Conservation (phyloP, 805 yeast genomes). For the Clavispora phyllophila region DNA sequence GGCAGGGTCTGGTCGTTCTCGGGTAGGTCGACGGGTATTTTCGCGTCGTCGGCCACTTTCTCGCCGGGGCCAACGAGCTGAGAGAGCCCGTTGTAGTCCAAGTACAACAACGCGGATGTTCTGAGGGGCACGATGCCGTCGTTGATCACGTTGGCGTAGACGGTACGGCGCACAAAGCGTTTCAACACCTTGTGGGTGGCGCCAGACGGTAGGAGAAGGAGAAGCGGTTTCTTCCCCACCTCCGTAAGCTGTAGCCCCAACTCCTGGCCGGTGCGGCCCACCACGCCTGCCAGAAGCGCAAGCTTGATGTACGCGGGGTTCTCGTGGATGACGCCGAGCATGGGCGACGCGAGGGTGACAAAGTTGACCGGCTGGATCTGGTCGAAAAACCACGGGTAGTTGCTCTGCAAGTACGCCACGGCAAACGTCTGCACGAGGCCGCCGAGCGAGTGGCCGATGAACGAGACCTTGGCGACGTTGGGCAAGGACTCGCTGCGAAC, state of each 20-base stretch:
- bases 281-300: conserved; percentile 79
- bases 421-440: conserved; percentile 92
- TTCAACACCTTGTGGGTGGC: conserved; percentile 64
- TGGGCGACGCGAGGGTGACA: conserved; percentile 80
- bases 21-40: conserved; percentile 18
- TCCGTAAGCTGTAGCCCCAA: conserved; percentile 56
- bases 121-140: conserved; percentile 96
- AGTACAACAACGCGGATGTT: conserved; percentile 77
- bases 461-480: conserved; percentile 62
- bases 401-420: conserved; percentile 66
- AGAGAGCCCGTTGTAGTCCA: conserved; percentile 72
- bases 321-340: conserved; percentile 82
- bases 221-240: conserved; percentile 48
- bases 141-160: conserved; percentile 84
- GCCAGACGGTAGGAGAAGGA: conserved; percentile 70
- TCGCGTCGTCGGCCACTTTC: background rate
- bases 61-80: background rate
- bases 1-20: conserved; percentile 17
- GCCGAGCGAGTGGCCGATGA: conserved; percentile 90
- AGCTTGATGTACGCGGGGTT: conserved; percentile 81
- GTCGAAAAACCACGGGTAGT: conserved; percentile 66
- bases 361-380: conserved; percentile 69
- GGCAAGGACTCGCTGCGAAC: conserved; percentile 36
- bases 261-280: conserved; percentile 93
- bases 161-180: conserved; percentile 63